Base-by-base conservation (phyloP, 441 rosid genomes). In the Aleurites moluccanus region DNA sequence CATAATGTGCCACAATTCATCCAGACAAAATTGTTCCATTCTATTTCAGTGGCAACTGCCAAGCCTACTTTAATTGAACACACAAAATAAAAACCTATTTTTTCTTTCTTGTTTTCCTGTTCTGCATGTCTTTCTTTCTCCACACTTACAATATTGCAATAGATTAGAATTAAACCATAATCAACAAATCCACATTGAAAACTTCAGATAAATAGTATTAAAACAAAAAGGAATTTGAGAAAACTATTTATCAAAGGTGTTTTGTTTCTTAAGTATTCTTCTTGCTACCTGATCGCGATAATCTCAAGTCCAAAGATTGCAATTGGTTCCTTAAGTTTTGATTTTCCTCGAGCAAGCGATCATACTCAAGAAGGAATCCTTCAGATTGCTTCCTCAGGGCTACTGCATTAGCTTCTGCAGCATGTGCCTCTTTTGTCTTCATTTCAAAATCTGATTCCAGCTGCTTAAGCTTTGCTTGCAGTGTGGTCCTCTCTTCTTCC, bases 351-450 rank as follows among this genome's bases (percentile, higher is more conserved):
- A 88, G 88, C 79, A 95, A 79, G 50, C 99, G 92, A 77, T 90
- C 97, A 68, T 90, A 93, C 88, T 95, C 99, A 0, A 89, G 88
- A 78, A 91, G 91, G 86, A 95, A 93, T 14, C 99, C 99, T 82
- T 92, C 97, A 6, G 99, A 90, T 74, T 96, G 99, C 83, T 93
- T 96, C 71, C 88, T 86, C 73, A 93, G 84, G 74, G 99, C 98
- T 23, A 84, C 80, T 4, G 88, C 88, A 78, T 84, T 96, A 63
- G 92, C 86, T 86, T 91, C 91, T 15, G 97, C 89, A 23, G 85
- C 83, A 57, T 55, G 80, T 0, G 82, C 86, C 33, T 92, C 91
- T 81, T 84, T 88, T 15, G 84, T 53, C 85, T 75, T 96, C 30
- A 69, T 75, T 74, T 85, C 87, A 21, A 92, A 81, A 64, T 88